Evolutionary conservation across 805 yeast genomes (phyloP).

Genomic region (Pichia ethanolica): DNA sequence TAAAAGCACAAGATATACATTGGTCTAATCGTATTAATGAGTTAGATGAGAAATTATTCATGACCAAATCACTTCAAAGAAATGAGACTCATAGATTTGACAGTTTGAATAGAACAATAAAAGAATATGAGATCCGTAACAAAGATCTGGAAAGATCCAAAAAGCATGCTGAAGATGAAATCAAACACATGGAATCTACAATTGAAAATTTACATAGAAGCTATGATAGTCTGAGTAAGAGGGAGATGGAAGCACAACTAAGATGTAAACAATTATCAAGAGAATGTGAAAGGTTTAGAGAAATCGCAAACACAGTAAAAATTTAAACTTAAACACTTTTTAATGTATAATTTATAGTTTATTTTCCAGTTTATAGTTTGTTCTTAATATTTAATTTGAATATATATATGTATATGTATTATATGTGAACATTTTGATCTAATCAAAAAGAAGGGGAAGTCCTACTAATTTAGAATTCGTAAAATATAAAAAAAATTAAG

Average conservation of each 20-base stretch:
- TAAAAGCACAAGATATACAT: conserved; percentile 40
- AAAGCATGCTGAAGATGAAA: conserved; percentile 51
- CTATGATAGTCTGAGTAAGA: conserved; percentile 35
- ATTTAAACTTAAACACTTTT: too few relatives aligned
- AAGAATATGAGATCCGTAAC: conserved; percentile 44
- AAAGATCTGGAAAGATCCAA: conserved; percentile 45
- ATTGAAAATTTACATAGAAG: conserved; percentile 38
- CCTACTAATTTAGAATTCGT: too few relatives aligned
- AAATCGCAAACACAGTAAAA: conserved; percentile 14
- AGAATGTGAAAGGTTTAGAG: conserved; percentile 49
- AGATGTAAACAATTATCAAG: conserved; percentile 43
- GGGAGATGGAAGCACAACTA: conserved; percentile 38
- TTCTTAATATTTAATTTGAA: too few relatives aligned
- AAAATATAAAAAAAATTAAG: conserved; percentile 9
- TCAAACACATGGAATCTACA: conserved; percentile 45
- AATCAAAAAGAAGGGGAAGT: too few relatives aligned
- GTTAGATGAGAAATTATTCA: conserved; percentile 43
- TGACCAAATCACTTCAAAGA: conserved; percentile 39
- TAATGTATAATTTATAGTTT: too few relatives aligned
- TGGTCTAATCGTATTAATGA: conserved; percentile 53
- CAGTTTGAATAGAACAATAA: conserved; percentile 44
- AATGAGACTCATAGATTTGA: conserved; percentile 46
- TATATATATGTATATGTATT: too few relatives aligned
- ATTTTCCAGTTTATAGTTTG: too few relatives aligned
- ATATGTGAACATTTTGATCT: too few relatives aligned